Evolutionary conservation across 306 rosid species (phyloP).

Genomic region (Medicago arabica): DNA sequence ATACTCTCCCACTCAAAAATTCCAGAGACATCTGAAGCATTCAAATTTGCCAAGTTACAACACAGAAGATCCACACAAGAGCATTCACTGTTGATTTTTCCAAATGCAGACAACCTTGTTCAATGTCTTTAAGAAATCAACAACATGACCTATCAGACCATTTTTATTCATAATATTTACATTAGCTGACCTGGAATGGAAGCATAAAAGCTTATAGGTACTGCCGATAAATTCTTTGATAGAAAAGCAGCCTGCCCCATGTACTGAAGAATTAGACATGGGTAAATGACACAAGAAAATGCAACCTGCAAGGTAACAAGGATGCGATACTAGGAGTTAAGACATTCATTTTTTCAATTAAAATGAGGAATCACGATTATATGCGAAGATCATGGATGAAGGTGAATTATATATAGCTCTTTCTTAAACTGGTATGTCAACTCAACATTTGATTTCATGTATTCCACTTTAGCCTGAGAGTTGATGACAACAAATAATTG

Average conservation of each 20-base stretch:
- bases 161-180: conserved; percentile 21
- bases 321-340: conserved; percentile 35
- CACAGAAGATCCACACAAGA: background rate
- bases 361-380: conserved; percentile 28
- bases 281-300: conserved; percentile 70
- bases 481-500: conserved; percentile 17
- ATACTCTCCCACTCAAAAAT: background rate
- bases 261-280: conserved; percentile 84
- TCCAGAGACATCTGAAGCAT: background rate
- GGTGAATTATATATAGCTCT: conserved; percentile 4
- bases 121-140: conserved; percentile 31
- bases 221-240: conserved; percentile 74
- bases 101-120: conserved; percentile 29
- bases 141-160: conserved; percentile 27
- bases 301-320: conserved; percentile 62
- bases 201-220: conserved; percentile 79
- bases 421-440: conserved; percentile 27
- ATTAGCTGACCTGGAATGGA: conserved; percentile 80
- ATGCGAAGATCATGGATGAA: conserved; percentile 28
- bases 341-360: conserved; percentile 26
- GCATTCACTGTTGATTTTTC: conserved; percentile 11
- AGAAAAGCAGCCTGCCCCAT: conserved; percentile 96
- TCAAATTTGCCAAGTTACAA: background rate
- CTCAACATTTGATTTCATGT: conserved; percentile 23
- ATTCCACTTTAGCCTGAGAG: conserved; percentile 32